Base-by-base conservation (phyloP, 2,329 filamentous ascomycete genomes). In the Trichoderma koningii region DNA sequence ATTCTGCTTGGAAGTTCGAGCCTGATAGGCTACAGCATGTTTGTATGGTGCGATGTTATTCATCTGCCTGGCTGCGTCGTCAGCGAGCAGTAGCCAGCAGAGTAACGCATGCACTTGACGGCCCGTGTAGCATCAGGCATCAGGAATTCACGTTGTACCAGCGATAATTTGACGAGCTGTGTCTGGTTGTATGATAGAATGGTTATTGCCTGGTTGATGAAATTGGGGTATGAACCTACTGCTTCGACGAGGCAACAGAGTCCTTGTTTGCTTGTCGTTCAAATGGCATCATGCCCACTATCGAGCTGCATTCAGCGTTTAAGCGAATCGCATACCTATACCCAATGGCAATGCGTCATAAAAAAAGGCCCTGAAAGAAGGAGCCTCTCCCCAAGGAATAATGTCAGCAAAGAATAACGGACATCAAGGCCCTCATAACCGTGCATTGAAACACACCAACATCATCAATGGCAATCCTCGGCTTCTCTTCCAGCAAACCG, bases 1-100 rank as follows among this genome's bases (percentile, higher is more conserved):
- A 5, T 4, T 41, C 17, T 7, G 28, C 1, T 0, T 14, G 38
- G 26, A 28, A 9, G 30, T 0, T 17, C 5, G 34, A 14, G 34
- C 34, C 50, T 15, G 17, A 15, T 12, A 51, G 3, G 10, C 45
- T 15, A 19, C 3, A 30, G 10, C 10, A 19, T 51, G 10, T n/a
- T 34, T 28, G 34, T 23, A 2, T 26, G 53, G 28, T 28, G 38
- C 23, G 7, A 14, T n/a, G 45, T 30, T 38, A 45, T 45, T n/a
- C 19, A n/a, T 53, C 48, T 62, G 59, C 59, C 59, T 53, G 17
- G 38, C 0, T 34, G 48, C n/a, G 48, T 52, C 34, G 26, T 52
- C 34, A 38, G 34, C 4, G 34, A 38, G 34, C 12, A 38, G 12
- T 42, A 1, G 34, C 21, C n/a, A 30, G n/a, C 17, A 51, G n/a